phyloP scores from a whole-genome alignment of 2,329 filamentous ascomycete genomes.

The Zalaria sp. region DNA sequence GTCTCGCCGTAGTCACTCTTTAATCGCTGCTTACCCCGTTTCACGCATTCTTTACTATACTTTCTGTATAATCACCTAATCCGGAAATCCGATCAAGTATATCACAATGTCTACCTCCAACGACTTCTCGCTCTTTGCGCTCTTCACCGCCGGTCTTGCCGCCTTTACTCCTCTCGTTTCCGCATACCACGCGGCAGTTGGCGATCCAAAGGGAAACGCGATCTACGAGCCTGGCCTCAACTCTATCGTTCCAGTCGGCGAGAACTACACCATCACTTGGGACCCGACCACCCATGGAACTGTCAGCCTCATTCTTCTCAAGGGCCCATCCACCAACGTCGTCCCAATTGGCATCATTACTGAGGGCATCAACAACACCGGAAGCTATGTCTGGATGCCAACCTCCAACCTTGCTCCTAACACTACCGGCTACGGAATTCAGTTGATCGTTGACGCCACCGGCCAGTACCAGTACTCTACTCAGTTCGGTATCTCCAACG shows the following conservation, averaged over 20 bases:
- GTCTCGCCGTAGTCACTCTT: background rate
- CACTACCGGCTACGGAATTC: slow-evolving; percentile 44
- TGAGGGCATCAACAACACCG: slow-evolving; percentile 25
- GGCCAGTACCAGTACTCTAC: slow-evolving; percentile 48
- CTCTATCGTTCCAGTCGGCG: slow-evolving; percentile 40
- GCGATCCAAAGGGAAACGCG: slow-evolving; percentile 35
- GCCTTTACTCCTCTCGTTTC: slow-evolving; percentile 34
- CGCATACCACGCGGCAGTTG: slow-evolving; percentile 22
- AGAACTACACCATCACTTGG: slow-evolving; percentile 46
- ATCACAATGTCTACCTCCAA: slow-evolving; percentile 8
- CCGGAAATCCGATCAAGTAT: background rate
- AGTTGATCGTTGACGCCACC: slow-evolving; percentile 45
- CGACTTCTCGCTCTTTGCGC: slow-evolving; percentile 21
- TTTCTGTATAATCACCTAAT: background rate
- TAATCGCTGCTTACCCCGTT: background rate
- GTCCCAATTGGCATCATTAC: slow-evolving; percentile 35
- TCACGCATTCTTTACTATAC: background rate
- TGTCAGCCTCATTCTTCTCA: slow-evolving; percentile 46
- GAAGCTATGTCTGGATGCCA: slow-evolving; percentile 42
- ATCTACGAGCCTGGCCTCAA: slow-evolving; percentile 37
- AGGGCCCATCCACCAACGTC: slow-evolving; percentile 43
- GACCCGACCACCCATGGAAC: slow-evolving; percentile 30
- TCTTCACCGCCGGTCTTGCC: slow-evolving; percentile 41
- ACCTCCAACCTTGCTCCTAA: slow-evolving; percentile 29
- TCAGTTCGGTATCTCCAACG: slow-evolving; percentile 46